Evolutionary conservation across 345 rosid genomes (phyloP).

Genomic region (Arabidopsis suecica): DNA sequence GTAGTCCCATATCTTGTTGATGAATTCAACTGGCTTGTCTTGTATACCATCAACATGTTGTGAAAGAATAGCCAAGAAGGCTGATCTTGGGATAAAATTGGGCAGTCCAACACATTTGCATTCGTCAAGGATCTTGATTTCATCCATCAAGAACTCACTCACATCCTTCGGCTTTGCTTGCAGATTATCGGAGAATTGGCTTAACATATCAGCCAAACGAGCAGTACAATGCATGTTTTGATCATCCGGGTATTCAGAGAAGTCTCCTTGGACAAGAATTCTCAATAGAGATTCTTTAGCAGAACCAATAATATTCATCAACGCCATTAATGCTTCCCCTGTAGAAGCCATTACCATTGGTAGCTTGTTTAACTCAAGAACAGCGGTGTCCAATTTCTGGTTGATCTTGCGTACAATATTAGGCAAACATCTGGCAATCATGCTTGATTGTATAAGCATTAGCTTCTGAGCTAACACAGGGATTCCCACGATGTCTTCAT

Average conservation of each 20-base stretch:
- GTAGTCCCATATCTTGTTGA: constrained; percentile 33
- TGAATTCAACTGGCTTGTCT: constrained; percentile 9
- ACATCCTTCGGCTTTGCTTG: not conserved
- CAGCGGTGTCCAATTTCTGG: constrained; percentile 50
- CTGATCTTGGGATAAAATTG: constrained; percentile 1
- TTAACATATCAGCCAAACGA: constrained; percentile 33
- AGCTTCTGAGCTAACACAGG: constrained; percentile 48
- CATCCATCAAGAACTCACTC: constrained; percentile 15
- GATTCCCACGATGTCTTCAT: constrained; percentile 45
- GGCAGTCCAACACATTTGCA: constrained; percentile 35
- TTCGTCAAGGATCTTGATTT: constrained; percentile 26
- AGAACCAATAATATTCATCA: constrained; percentile 51
- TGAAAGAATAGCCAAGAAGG: not conserved
- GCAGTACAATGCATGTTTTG: constrained; percentile 19
- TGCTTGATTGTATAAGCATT: constrained; percentile 41
- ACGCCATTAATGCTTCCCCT: constrained; percentile 48
- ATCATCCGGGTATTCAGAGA: constrained; percentile 51
- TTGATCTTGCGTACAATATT: constrained; percentile 40
- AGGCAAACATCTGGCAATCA: constrained; percentile 44
- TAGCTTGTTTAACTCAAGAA: constrained; percentile 54
- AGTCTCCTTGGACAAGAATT: constrained; percentile 53
- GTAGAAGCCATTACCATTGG: constrained; percentile 36
- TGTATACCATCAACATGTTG: not conserved
- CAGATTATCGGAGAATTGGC: not conserved
- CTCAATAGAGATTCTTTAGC: constrained; percentile 53